Evolutionary conservation across 1,139 yeast genomes (phyloP), one percentile per base, ranked within the genome.

Genomic region (Yamadazyma jaroonii): DNA sequence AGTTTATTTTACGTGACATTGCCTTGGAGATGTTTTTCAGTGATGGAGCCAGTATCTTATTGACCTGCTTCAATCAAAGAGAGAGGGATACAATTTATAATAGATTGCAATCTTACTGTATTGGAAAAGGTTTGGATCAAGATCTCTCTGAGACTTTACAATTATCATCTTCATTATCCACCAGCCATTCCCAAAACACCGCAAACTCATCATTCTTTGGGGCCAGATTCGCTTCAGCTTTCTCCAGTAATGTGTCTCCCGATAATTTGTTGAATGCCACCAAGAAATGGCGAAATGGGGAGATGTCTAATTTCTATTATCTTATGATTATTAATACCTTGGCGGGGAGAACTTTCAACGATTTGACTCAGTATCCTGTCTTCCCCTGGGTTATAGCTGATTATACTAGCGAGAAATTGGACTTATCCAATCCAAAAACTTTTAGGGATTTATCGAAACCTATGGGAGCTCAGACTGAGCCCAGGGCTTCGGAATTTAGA

Each of bases 341-440:
- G 38, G 94, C 96, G 0, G 96, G 96, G 0, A 65, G 96, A 47
- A 86, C 96, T 0, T 85, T 81, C 56, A 87, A 87, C 57, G 96
- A 87, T 54, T 60, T 87, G 39, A 86, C 95, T 0, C 96, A 87
- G 48, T 87, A 87, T 53, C 96, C 96, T 0, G 84, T 87, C 1
- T 87, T 87, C 47, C 96, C 96, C 0, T 87, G 95, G 95, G 86
- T 87, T 0, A 72, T 87, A 42, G 81, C 94, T 0, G 95, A 87
- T 54, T 86, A 87, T 53, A 69, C 77, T 1, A 82, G 90, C 47
- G 79, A 76, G 1, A 69, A 60, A 5, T 61, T 87, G 13, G 89
- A 87, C 54, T 62, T 87, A 25, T 56, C 63, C 3, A 64, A 84
- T 47, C 81, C 86, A 0, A 62, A 64, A 10, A 64, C 81, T 0